A percentile compares a stretch with the other conserved stretches of the same genome.
phyloP scores from a whole-genome alignment of 2,329 filamentous ascomycete species.

The Geosmithia morbida region DNA sequence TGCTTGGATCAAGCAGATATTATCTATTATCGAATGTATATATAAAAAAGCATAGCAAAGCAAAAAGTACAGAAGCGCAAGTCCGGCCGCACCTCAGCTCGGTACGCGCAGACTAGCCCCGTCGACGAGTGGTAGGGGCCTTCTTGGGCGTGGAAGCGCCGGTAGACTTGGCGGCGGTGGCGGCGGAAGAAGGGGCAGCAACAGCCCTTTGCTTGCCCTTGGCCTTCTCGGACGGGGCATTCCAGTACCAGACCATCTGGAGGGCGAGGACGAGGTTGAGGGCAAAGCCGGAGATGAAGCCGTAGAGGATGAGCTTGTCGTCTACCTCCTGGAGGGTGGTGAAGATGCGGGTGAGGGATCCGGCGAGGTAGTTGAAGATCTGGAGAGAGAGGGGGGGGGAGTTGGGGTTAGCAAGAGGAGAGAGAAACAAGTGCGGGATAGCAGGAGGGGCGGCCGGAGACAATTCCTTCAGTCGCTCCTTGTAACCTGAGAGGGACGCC shows the following conservation, averaged over 20 bases:
- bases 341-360: constrained; percentile 89
- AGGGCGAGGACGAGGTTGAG: constrained; percentile 75
- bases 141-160: constrained; percentile 19
- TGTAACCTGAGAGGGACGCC: no score
- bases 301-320: constrained; percentile 90
- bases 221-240: constrained; percentile 38
- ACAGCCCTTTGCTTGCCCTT: constrained; percentile 25
- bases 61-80: background rate
- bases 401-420: background rate
- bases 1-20: background rate
- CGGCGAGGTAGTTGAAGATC: constrained; percentile 97
- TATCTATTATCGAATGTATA: background rate
- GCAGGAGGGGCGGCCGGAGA: no score
- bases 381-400: constrained; percentile 19
- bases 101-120: constrained; percentile 24
- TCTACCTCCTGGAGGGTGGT: constrained; percentile 96
- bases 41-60: background rate
- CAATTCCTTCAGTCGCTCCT: no score
- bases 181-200: constrained; percentile 11
- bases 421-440: background rate
- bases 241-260: constrained; percentile 98
- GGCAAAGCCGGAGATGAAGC: constrained; percentile 81
- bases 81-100: background rate
- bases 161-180: constrained; percentile 10
- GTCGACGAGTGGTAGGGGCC: constrained; percentile 27